A percentile compares a stretch with the other conserved stretches of the same genome.
These are phyloP conservation scores for Starmerella geochares DNA, from an alignment of 805 yeast genomes.

Conservation along the genomic window DNA sequence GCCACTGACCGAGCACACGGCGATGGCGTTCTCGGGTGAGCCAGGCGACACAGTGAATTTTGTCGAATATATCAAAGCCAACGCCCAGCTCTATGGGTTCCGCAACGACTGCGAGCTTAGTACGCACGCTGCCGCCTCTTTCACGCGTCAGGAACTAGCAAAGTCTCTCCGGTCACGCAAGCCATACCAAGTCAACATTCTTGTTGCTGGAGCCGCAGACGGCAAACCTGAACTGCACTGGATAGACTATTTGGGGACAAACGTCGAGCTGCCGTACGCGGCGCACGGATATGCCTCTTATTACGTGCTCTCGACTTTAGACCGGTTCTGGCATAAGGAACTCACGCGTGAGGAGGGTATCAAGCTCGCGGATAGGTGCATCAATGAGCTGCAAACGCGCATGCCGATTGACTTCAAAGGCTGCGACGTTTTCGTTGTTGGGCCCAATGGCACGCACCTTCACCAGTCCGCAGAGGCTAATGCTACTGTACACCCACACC, in stretches of 20 bases:
- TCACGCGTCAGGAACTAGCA: constrained; percentile 80
- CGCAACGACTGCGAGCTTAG: constrained; percentile 73
- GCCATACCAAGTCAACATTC: constrained; percentile 89
- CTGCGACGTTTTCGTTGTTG: constrained; percentile 55
- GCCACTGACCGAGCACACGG: constrained; percentile 57
- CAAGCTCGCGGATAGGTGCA: constrained; percentile 58
- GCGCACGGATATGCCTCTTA: constrained; percentile 99
- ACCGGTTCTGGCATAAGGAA: constrained; percentile 75
- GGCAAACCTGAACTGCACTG: constrained; percentile 62
- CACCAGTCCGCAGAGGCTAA: constrained; percentile 10
- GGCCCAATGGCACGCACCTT: constrained; percentile 44
- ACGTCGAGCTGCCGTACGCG: constrained; percentile 83
- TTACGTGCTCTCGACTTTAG: constrained; percentile 79
- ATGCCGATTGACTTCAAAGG: constrained; percentile 95
- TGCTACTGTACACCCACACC: not conserved
- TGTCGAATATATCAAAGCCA: constrained; percentile 90
- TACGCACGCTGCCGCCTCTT: constrained; percentile 79
- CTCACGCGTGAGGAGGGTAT: constrained; percentile 71
- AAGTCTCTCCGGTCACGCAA: constrained; percentile 81
- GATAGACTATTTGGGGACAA: constrained; percentile 91
- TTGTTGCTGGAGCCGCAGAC: constrained; percentile 73
- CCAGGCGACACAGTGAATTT: constrained; percentile 93
- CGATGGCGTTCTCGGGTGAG: constrained; percentile 89
- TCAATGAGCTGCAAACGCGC: constrained; percentile 68
- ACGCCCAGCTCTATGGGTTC: constrained; percentile 76